Base-by-base conservation (phyloP, 495 filamentous ascomycete genomes). In the Daldinia bambusicola region DNA sequence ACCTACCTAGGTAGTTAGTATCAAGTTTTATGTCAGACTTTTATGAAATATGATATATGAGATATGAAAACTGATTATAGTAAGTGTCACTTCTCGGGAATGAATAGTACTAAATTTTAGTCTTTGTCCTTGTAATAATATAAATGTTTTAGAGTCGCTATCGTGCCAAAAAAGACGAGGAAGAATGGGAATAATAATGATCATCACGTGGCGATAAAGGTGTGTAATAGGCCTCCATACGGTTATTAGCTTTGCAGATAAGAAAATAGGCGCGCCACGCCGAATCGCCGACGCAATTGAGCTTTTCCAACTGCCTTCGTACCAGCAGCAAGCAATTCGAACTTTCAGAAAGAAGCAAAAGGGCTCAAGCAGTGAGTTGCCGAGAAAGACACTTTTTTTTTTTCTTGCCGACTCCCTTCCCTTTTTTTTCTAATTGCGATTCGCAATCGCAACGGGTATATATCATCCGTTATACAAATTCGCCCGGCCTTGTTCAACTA, bases 201-300 rank as follows among this genome's bases (percentile, higher is more conserved):
- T 14, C n/a, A 62, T 74, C 72, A 74, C 72, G 72, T 74, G 72
- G 14, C 34, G 72, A 74, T 74, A 69, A 63, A 63, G 62, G 48
- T 37, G 38, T 7, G 13, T 63, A 55, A 66, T 13, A 36, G n/a
- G 31, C n/a, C 20, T 36, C 26, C 34, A 36, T 36, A 36, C 34
- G 0, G 34, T 36, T 38, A 13, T 41, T 56, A 56, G 65, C 55
- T 8, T 36, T 30, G n/a, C 50, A 59, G 71, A 70, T 73, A 74
- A 70, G 67, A 74, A 43, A 62, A 43, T 56, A 66, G 52, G 22
- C 50, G 51, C 52, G 58, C 66, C 53, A 63, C 66, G 52, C 66
- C 60, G 53, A 59, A 38, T 60, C 52, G 56, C 69, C 62, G 62
- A 71, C 51, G 63, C 68, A 66, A 60, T 70, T 70, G 67, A 70